A percentile compares a stretch with the other conserved stretches of the same genome.
phyloP scores from a whole-genome alignment of 2,329 filamentous ascomycete genomes.

The Penicillium sp. region DNA sequence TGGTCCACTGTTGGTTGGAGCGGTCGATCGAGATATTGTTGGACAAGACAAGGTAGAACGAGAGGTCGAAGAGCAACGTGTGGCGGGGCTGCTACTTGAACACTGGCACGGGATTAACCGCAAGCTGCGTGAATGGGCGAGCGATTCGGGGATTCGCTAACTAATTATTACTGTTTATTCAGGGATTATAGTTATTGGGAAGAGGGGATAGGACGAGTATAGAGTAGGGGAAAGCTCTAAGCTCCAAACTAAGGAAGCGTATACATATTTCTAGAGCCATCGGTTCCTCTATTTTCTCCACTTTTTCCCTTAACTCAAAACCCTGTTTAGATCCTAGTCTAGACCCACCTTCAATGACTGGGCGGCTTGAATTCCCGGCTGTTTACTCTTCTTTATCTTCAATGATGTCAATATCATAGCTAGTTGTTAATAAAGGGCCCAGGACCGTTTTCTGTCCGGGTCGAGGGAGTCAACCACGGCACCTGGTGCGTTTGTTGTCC shows the following conservation, averaged over 20 bases:
- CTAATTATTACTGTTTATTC: background rate
- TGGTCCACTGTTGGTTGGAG: conserved; percentile 31
- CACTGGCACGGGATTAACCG: conserved; percentile 36
- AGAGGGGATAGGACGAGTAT: background rate
- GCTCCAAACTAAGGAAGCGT: background rate
- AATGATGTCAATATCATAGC: background rate
- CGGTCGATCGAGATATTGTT: conserved; percentile 7
- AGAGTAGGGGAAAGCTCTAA: background rate
- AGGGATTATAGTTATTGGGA: background rate
- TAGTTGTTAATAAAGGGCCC: background rate
- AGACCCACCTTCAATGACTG: conserved; percentile 6
- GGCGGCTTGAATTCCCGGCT: conserved; percentile 17
- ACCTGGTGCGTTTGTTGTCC: conserved; percentile 1
- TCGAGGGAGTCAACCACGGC: background rate
- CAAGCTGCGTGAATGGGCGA: conserved; percentile 20
- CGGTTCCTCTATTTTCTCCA: too few species aligned
- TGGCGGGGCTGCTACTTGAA: conserved; percentile 33
- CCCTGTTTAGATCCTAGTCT: background rate
- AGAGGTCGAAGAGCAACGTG: conserved; percentile 27
- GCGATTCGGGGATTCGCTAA: background rate
- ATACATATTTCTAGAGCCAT: conserved; percentile 3
- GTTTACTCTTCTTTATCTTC: background rate
- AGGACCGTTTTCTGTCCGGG: background rate
- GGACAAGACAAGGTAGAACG: conserved; percentile 16
- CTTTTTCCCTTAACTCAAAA: conserved; percentile 10